Evolutionary conservation across 2,329 filamentous ascomycete species (phyloP).

Genomic region (Epichloe festucae): DNA sequence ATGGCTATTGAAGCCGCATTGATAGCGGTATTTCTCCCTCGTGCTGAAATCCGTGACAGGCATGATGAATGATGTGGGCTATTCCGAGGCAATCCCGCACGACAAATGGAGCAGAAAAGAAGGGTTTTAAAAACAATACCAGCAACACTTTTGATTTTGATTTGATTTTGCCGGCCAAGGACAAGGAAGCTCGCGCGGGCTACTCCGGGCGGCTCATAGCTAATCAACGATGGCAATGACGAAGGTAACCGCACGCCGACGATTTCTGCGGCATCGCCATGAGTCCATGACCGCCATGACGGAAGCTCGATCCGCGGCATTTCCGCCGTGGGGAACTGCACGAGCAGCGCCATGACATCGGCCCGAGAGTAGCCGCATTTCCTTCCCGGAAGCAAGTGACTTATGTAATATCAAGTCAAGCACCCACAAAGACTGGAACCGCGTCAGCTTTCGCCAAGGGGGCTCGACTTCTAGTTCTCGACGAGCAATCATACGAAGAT

Average conservation of each 20-base stretch:
- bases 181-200: neutral
- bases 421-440: too few species aligned
- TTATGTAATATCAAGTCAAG: too few species aligned
- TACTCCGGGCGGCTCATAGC: neutral
- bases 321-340: slow-evolving; percentile 5
- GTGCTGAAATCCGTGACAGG: slow-evolving; percentile 35
- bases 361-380: slow-evolving; percentile 4
- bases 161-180: neutral
- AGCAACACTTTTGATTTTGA: neutral
- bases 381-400: neutral
- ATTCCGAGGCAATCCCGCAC: neutral
- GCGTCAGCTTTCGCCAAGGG: neutral
- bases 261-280: too few species aligned
- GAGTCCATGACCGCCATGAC: too few species aligned
- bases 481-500: neutral
- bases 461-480: neutral
- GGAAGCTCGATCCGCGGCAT: neutral
- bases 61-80: slow-evolving; percentile 23
- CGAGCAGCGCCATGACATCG: neutral
- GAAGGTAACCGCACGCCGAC: neutral
- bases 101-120: neutral
- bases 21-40: slow-evolving; percentile 55
- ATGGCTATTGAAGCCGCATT: slow-evolving; percentile 65
- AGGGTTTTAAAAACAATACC: too few species aligned
- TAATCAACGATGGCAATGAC: neutral